Percentiles rank a stretch among this genome's conserved stretches.
Conservation (phyloP, 148 eudicot species). For the Camellia lanceoleosa region DNA sequence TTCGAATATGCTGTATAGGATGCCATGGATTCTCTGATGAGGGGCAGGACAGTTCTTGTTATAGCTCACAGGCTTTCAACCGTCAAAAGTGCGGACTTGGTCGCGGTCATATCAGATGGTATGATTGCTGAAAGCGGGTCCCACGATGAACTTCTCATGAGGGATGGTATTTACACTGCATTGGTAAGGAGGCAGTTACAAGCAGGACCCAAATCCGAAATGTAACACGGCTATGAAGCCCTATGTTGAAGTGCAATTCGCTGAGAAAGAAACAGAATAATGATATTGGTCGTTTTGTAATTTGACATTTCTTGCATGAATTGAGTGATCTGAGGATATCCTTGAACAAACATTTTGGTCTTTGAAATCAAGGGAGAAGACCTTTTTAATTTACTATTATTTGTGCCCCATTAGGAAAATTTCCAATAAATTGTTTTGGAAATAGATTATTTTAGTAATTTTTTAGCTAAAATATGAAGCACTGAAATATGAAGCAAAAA, state of each 20-base stretch:
- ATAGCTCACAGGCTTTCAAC: constrained; percentile 97
- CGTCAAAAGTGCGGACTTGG: constrained; percentile 76
- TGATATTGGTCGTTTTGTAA: background rate
- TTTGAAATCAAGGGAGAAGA: background rate
- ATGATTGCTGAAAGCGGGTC: constrained; percentile 80
- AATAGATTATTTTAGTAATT: too few species aligned
- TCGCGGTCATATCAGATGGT: constrained; percentile 88
- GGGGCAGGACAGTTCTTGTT: constrained; percentile 88
- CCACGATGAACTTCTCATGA: constrained; percentile 68
- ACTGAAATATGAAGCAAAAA: too few species aligned
- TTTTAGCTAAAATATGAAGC: too few species aligned
- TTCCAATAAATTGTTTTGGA: too few species aligned
- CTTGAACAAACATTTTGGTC: background rate
- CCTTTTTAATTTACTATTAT: too few species aligned
- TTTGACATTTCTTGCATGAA: background rate
- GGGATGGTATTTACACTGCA: constrained; percentile 75
- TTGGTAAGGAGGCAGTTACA: constrained; percentile 85
- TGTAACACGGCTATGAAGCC: constrained; percentile 15
- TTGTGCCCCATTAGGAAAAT: too few species aligned
- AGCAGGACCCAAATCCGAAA: constrained; percentile 46
- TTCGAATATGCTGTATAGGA: constrained; percentile 36
- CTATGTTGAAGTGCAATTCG: constrained; percentile 3
- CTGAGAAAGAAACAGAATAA: background rate
- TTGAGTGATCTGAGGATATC: background rate
- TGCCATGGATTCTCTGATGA: constrained; percentile 95